Percentiles rank a stretch among this genome's conserved stretches.
Evolutionary conservation across 1,284 basidiomycete species (phyloP).

Genomic region (Ganoderma boninense): DNA sequence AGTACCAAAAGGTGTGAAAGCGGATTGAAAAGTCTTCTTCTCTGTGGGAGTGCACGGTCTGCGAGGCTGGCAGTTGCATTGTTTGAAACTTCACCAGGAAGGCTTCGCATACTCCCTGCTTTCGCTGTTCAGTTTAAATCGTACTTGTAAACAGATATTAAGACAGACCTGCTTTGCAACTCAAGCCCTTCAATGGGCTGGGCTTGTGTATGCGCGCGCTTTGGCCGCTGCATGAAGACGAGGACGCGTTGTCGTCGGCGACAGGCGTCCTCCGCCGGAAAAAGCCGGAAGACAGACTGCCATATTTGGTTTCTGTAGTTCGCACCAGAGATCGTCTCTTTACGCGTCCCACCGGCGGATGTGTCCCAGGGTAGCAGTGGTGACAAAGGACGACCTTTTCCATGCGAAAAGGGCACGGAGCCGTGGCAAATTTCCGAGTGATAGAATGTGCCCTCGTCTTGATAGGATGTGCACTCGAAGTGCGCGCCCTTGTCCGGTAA

Average conservation of each 20-base stretch:
- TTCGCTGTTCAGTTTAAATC: background rate
- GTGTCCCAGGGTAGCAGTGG: background rate
- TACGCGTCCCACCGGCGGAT: background rate
- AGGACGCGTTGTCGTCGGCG: slow-evolving; percentile 9
- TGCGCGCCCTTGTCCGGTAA: background rate
- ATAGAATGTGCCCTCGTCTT: background rate
- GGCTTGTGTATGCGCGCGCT: background rate
- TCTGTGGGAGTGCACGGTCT: background rate
- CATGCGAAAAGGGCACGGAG: background rate
- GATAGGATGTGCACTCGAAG: background rate
- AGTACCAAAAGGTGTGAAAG: background rate
- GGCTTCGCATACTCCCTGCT: background rate
- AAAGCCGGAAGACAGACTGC: background rate
- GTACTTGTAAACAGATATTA: background rate
- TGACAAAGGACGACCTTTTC: background rate
- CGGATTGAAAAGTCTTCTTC: background rate
- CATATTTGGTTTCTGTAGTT: slow-evolving; percentile 4
- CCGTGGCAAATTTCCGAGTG: background rate
- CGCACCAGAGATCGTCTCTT: background rate
- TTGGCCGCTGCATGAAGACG: background rate
- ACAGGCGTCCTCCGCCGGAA: background rate
- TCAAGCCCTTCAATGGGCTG: background rate
- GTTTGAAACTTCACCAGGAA: background rate
- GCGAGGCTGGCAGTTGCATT: background rate
- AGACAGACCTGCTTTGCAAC: background rate